phyloP scores from a whole-genome alignment of 306 rosid genomes.

The Fragaria iinumae region DNA sequence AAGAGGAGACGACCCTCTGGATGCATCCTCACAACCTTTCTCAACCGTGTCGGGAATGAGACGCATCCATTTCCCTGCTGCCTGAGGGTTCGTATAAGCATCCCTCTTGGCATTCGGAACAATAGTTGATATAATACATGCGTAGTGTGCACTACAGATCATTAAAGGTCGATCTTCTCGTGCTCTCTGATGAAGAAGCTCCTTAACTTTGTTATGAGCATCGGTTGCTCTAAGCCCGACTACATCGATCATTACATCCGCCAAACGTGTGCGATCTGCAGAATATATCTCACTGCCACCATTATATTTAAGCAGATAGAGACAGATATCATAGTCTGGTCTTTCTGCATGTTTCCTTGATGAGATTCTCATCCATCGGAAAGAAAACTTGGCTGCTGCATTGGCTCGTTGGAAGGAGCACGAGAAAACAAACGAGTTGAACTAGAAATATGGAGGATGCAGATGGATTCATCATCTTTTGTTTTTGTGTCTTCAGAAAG shows the following conservation, averaged over 20 bases:
- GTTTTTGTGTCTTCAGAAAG: neutral
- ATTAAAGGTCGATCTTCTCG: neutral
- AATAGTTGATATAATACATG: neutral
- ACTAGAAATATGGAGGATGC: neutral
- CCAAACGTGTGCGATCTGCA: neutral
- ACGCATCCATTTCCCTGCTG: neutral
- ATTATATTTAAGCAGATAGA: neutral
- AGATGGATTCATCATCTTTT: neutral
- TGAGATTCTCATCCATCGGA: neutral
- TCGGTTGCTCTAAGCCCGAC: neutral
- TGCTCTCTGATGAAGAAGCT: neutral
- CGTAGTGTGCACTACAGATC: neutral
- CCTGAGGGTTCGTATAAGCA: neutral
- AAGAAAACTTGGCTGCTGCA: neutral
- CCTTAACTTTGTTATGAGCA: neutral
- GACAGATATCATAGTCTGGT: neutral
- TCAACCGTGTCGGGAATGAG: neutral
- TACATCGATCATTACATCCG: neutral
- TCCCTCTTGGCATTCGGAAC: neutral
- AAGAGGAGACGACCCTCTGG: neutral
- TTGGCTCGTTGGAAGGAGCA: neutral
- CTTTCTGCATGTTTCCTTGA: neutral
- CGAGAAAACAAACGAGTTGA: neutral
- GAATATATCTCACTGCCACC: neutral
- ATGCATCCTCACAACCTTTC: neutral